These are phyloP conservation scores for Cudoniella acicularis DNA, from an alignment of 495 filamentous ascomycete species.

Conservation along the genomic window DNA sequence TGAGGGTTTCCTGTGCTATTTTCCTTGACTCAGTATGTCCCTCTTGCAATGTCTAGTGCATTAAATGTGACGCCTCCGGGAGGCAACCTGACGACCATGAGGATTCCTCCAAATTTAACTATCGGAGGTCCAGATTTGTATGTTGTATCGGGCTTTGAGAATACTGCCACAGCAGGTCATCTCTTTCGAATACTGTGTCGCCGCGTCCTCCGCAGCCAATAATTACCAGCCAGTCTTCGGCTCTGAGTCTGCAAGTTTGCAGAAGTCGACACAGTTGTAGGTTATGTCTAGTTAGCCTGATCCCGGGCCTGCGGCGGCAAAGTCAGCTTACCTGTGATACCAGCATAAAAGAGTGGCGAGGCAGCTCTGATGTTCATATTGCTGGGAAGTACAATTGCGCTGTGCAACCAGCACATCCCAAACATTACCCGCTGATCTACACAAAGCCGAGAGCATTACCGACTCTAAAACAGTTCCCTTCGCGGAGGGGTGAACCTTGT, in stretches of 20 bases:
- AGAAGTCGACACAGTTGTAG: not conserved
- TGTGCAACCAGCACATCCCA: not conserved
- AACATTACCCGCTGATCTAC: not conserved
- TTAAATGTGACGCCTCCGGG: not conserved
- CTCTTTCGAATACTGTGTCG: not conserved
- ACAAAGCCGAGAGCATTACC: not conserved
- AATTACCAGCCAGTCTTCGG: not conserved
- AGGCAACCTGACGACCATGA: not conserved
- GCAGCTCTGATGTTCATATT: not conserved
- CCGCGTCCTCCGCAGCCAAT: not conserved
- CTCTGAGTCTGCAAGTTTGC: not conserved
- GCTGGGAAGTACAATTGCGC: not conserved
- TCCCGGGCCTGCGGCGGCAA: not conserved
- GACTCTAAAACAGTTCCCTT: not conserved
- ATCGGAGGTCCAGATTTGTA: not conserved
- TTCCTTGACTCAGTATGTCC: not conserved
- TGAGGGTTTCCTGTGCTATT: conserved; percentile 29
- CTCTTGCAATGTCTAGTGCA: not conserved
- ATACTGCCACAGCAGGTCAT: not conserved
- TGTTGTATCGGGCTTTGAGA: not conserved
- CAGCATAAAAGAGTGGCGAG: not conserved
- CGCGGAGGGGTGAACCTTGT: not conserved
- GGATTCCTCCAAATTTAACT: not conserved
- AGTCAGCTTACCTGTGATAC: not conserved
- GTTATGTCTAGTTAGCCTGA: not conserved